Percentiles rank a stretch among this genome's conserved stretches.
Conservation (phyloP, 2,329 filamentous ascomycete genomes). For the Pseudocercospora musae region DNA sequence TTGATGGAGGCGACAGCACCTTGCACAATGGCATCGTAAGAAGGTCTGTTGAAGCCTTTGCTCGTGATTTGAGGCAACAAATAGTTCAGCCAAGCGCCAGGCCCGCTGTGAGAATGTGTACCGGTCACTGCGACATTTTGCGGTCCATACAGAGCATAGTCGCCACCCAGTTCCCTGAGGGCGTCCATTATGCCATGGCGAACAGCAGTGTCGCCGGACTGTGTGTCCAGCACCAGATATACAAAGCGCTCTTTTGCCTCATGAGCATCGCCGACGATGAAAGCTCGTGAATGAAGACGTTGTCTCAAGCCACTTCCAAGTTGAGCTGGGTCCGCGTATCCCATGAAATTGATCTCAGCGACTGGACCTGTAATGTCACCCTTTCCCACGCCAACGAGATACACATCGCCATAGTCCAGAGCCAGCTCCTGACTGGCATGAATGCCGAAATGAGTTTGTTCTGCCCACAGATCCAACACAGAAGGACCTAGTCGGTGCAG, state of each 20-base stretch:
- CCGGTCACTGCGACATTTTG: conserved; percentile 86
- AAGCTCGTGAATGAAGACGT: conserved; percentile 81
- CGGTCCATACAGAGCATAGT: conserved; percentile 71
- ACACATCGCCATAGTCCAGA: conserved; percentile 36
- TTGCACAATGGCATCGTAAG: conserved; percentile 83
- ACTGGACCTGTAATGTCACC: conserved; percentile 76
- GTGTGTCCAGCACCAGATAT: conserved; percentile 82
- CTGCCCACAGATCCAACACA: conserved; percentile 13
- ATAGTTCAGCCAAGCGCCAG: conserved; percentile 92
- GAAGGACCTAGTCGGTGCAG: conserved; percentile 19
- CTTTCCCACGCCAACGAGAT: conserved; percentile 66
- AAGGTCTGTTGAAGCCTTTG: conserved; percentile 80
- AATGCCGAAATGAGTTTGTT: conserved; percentile 3
- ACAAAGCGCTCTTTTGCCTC: conserved; percentile 70
- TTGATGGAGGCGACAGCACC: conserved; percentile 79
- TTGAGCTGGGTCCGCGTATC: conserved; percentile 84
- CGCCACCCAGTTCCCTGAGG: conserved; percentile 63
- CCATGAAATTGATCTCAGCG: conserved; percentile 86
- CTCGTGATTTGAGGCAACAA: conserved; percentile 87
- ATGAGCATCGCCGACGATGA: conserved; percentile 71
- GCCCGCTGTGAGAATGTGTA: conserved; percentile 89
- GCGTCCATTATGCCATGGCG: conserved; percentile 81
- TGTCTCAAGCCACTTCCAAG: conserved; percentile 80
- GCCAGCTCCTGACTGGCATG: background rate
- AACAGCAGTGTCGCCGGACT: conserved; percentile 84